Percentiles rank a stretch among this genome's conserved stretches.
Evolutionary conservation across 2,329 filamentous ascomycete species (phyloP).

Genomic region (Ophiostoma sp.): DNA sequence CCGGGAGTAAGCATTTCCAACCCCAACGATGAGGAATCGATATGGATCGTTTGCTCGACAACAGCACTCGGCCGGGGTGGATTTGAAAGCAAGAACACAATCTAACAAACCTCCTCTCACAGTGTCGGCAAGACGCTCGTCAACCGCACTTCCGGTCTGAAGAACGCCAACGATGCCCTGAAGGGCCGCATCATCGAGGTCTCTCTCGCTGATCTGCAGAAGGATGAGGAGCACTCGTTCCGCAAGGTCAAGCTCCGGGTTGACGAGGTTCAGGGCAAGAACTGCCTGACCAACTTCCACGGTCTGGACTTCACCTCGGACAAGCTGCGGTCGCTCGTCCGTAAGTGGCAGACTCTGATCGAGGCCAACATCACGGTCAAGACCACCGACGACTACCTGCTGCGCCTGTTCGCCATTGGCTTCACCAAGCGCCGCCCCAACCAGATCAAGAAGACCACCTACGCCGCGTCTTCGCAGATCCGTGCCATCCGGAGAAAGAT

Average conservation of each 20-base stretch:
- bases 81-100: not conserved
- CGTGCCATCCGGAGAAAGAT: conserved; percentile 99
- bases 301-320: conserved; percentile 99
- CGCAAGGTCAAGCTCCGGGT: conserved; percentile 99
- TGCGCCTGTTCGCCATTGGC: conserved; percentile 97
- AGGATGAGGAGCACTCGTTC: conserved; percentile 99
- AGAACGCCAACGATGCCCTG: conserved; percentile 99
- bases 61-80: not conserved
- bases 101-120: not conserved
- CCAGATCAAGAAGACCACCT: conserved; percentile 99
- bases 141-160: conserved; percentile 98
- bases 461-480: conserved; percentile 95
- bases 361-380: conserved; percentile 99
- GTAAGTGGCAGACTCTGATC: conserved; percentile 99
- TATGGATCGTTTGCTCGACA: too few species aligned
- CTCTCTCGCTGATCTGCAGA: conserved; percentile 97
- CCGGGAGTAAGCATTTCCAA: conserved; percentile 74
- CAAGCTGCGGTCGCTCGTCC: conserved; percentile 98
- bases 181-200: conserved; percentile 99
- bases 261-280: conserved; percentile 99
- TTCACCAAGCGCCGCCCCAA: conserved; percentile 99
- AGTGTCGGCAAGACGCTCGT: conserved; percentile 99
- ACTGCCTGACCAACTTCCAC: conserved; percentile 99
- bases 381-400: conserved; percentile 99
- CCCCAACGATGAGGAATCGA: not conserved